These are phyloP conservation scores for Neohortaea acidophila DNA, from an alignment of 495 filamentous ascomycete species.

Conservation along the genomic window DNA sequence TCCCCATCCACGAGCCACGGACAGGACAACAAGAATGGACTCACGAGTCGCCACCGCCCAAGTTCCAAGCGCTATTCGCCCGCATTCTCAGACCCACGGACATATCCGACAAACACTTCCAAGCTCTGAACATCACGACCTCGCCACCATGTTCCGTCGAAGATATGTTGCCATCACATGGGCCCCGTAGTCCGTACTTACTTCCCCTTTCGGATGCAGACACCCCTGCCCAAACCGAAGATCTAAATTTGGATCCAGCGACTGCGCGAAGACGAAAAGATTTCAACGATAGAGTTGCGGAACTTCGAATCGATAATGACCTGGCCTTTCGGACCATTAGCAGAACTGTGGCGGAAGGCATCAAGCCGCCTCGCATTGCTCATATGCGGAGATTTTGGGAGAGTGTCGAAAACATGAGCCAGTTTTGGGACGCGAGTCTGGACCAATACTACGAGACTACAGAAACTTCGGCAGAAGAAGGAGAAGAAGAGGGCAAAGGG, in stretches of 20 bases:
- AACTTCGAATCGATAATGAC: conserved; percentile 41
- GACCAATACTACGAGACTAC: conserved; percentile 35
- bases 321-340: conserved; percentile 39
- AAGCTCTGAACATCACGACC: conserved; percentile 38
- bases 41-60: conserved; percentile 8
- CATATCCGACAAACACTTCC: conserved; percentile 34
- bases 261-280: conserved; percentile 34
- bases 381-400: conserved; percentile 48
- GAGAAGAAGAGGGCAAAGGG: conserved; percentile 8
- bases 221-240: conserved; percentile 11
- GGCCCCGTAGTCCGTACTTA: conserved; percentile 27
- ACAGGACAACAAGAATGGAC: conserved; percentile 12
- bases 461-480: neutral
- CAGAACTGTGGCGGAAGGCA: conserved; percentile 30
- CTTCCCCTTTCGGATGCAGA: conserved; percentile 22
- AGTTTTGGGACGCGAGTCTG: conserved; percentile 48
- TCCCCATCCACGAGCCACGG: conserved; percentile 18
- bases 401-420: conserved; percentile 40
- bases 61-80: conserved; percentile 31
- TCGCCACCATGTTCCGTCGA: conserved; percentile 30
- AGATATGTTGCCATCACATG: conserved; percentile 31
- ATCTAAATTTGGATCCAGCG: conserved; percentile 35
- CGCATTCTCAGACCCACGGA: conserved; percentile 40
- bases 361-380: conserved; percentile 32
- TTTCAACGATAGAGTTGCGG: conserved; percentile 34